Conservation (phyloP, 306 rosid genomes). For the Trifolium subterraneum region DNA sequence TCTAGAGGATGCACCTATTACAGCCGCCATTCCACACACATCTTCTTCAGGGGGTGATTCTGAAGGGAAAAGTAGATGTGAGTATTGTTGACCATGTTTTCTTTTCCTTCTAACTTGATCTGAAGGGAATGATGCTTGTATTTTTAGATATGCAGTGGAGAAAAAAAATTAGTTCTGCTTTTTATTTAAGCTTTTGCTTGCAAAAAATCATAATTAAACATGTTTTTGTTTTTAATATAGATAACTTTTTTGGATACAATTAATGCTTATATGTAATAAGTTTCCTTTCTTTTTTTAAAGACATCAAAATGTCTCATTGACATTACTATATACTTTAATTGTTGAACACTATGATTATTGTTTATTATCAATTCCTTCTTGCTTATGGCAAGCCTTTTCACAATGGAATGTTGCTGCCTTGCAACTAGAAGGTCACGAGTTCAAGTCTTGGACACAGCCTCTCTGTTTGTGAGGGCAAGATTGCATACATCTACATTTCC, state of each 20-base stretch:
- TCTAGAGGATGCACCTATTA: constrained; percentile 76
- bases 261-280: constrained; percentile 4
- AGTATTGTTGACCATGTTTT: constrained; percentile 39
- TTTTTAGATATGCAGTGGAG: constrained; percentile 9
- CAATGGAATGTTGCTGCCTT: neutral
- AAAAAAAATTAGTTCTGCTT: neutral
- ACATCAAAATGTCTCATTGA: constrained; percentile 9
- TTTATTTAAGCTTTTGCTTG: constrained; percentile 2
- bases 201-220: neutral
- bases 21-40: constrained; percentile 64
- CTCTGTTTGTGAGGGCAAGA: neutral
- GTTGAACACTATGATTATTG: constrained; percentile 13
- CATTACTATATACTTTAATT: constrained; percentile 19
- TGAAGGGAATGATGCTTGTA: neutral
- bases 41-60: constrained; percentile 96
- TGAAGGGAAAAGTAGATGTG: constrained; percentile 92
- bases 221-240: neutral
- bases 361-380: constrained; percentile 19
- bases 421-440: neutral
- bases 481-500: neutral
- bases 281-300: neutral
- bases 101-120: constrained; percentile 20
- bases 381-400: neutral
- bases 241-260: constrained; percentile 1
- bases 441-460: constrained; percentile 1